Conservation (phyloP, 2,329 filamentous ascomycete species). For the Stemphylium vesicarium region DNA sequence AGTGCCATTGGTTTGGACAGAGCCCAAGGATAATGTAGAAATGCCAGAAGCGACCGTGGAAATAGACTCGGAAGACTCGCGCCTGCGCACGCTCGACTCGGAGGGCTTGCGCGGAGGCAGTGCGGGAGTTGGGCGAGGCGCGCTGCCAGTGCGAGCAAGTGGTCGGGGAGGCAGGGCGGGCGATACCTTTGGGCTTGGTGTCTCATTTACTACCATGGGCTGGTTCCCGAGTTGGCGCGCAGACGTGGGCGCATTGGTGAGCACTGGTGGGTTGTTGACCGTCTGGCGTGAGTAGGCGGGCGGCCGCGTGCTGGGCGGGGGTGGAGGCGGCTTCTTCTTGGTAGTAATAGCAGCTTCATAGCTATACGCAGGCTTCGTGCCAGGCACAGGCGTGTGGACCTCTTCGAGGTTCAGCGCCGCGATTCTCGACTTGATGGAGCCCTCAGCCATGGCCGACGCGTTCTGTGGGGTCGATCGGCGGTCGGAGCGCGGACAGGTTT, state of each 20-base stretch:
- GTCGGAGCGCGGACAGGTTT: constrained; percentile 9
- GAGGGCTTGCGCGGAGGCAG: constrained; percentile 55
- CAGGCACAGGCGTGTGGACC: constrained; percentile 48
- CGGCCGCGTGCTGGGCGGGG: constrained; percentile 47
- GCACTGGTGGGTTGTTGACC: constrained; percentile 50
- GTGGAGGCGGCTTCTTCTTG: constrained; percentile 48
- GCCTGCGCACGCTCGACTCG: constrained; percentile 43
- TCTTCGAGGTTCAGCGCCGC: constrained; percentile 57
- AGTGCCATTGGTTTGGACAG: constrained; percentile 51
- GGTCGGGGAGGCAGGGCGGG: constrained; percentile 50
- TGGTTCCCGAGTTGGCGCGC: constrained; percentile 48
- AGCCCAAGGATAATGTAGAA: constrained; percentile 58
- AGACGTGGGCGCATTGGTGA: constrained; percentile 44
- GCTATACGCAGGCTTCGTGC: constrained; percentile 42
- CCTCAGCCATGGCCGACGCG: constrained; percentile 39
- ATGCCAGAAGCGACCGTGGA: constrained; percentile 57
- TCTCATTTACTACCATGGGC: constrained; percentile 34
- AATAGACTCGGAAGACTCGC: constrained; percentile 56
- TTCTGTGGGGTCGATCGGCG: constrained; percentile 17
- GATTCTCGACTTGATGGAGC: constrained; percentile 55
- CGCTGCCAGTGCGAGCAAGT: constrained; percentile 58
- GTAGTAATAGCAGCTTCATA: constrained; percentile 42
- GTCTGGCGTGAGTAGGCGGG: constrained; percentile 43
- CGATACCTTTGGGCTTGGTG: constrained; percentile 27
- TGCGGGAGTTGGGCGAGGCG: constrained; percentile 44